Conservation (phyloP, 2,329 filamentous ascomycete genomes). For the Alternaria triticina region DNA sequence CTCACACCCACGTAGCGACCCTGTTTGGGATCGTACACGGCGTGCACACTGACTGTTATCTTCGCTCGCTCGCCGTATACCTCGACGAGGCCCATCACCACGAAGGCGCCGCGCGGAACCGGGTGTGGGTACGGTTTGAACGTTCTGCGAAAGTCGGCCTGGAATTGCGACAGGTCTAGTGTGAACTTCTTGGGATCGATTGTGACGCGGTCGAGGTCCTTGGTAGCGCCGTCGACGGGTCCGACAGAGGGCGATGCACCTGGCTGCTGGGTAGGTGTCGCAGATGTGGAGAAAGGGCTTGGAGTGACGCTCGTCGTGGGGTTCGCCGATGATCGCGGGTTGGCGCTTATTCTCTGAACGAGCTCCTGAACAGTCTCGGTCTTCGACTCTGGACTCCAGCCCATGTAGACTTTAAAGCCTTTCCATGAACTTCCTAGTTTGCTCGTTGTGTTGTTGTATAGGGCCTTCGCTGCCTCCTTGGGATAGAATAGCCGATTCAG, state of each 20-base stretch:
- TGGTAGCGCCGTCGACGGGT: conserved; percentile 16
- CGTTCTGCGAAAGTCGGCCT: conserved; percentile 26
- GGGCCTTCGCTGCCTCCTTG: conserved; percentile 23
- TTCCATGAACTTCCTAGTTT: conserved; percentile 30
- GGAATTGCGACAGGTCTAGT: conserved; percentile 37
- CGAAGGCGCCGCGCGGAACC: conserved; percentile 53
- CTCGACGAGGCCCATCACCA: conserved; percentile 55
- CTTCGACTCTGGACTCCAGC: conserved; percentile 27
- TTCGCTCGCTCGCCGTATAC: conserved; percentile 51
- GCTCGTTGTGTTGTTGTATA: conserved; percentile 33
- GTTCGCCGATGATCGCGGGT: conserved; percentile 5
- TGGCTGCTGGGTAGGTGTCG: conserved; percentile 21
- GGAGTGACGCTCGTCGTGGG: conserved; percentile 10
- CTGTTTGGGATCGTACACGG: conserved; percentile 54
- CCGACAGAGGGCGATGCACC: conserved; percentile 13
- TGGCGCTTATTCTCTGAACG: conserved; percentile 13
- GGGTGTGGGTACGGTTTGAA: conserved; percentile 30
- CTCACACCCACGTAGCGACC: conserved; percentile 46
- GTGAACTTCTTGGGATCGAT: conserved; percentile 33
- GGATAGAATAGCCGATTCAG: conserved; percentile 36
- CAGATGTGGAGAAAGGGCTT: conserved; percentile 14
- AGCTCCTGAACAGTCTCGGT: conserved; percentile 19
- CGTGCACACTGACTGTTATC: conserved; percentile 53
- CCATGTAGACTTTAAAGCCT: conserved; percentile 31
- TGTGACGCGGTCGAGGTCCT: conserved; percentile 31